Evolutionary conservation across 306 rosid genomes (phyloP), one percentile per base, ranked within the genome.

Genomic region (Morella rubra): DNA sequence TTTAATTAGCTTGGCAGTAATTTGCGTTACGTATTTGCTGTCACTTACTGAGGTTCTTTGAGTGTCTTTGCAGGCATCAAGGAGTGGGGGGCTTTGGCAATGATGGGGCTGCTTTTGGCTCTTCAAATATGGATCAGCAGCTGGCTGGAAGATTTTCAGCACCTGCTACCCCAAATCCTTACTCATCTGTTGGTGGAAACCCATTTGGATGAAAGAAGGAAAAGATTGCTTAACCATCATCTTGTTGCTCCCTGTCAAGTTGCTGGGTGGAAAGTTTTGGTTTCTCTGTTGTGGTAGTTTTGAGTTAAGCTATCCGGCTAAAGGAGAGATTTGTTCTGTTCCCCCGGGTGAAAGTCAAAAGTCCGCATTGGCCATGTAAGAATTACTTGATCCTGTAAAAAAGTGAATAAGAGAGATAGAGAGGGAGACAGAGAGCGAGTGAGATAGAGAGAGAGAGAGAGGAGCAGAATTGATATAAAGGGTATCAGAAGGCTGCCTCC

Each of bases 171-270:
- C 84, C 90, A 67, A 84, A 76, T 80, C 81, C 89, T 40, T 91
- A 74, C 87, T 72, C 91, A 0, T 74, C 91, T 19, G 68, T 71
- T 2, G 84, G 97, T 74, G 91, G 98, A 64, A 96, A 96, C 78
- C 99, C 99, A 69, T 96, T 96, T 69, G 96, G 93, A 18, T 96
- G 40, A 77, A 75, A 82, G 58, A 74, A 72, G 47, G 61, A 82
- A 32, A 59, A 64, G 64, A 71, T 40, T 69, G 60, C 69, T 62
- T 15, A 44, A 81, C 80, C 89, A 89, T 84, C 82, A 73, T 59
- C 78, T 85, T 74, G 77, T 75, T 76, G 87, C 84, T 74, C 76
- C 83, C 74, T 72, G 81, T 83, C 89, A 84, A 86, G 82, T 74
- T 81, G 76, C 72, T 44, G 77, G 86, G 84, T 83, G 84, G 72